Percentiles rank a stretch among this genome's conserved stretches.
These are phyloP conservation scores for Endothia cerciana DNA, from an alignment of 2,329 filamentous ascomycete genomes.

Conservation along the genomic window DNA sequence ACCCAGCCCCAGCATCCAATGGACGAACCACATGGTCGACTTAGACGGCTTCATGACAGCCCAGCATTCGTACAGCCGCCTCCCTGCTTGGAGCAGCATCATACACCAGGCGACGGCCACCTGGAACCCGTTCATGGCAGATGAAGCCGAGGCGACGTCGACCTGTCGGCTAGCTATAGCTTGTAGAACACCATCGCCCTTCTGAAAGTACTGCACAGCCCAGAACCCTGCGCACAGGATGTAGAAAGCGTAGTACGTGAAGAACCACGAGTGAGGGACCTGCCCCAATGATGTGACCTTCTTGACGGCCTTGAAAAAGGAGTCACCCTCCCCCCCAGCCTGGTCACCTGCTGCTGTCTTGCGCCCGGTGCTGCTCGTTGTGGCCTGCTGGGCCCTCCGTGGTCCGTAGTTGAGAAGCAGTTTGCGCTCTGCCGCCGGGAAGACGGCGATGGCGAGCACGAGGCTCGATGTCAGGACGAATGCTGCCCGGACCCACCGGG, in stretches of 20 bases:
- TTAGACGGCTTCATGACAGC: conserved; percentile 66
- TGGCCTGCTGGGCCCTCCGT: conserved; percentile 38
- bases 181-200: conserved; percentile 44
- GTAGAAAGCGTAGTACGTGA: conserved; percentile 81
- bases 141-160: conserved; percentile 29
- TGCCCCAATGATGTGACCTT: conserved; percentile 49
- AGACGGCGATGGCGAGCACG: conserved; percentile 47
- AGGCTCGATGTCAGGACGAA: conserved; percentile 48
- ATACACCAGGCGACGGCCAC: conserved; percentile 70
- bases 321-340: background rate
- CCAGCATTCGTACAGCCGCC: conserved; percentile 78
- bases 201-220: conserved; percentile 63
- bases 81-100: conserved; percentile 74
- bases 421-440: conserved; percentile 49
- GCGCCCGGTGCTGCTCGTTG: conserved; percentile 17
- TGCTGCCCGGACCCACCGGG: conserved; percentile 49
- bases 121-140: conserved; percentile 63
- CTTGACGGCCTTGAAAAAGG: conserved; percentile 37
- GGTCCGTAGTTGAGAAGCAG: conserved; percentile 57
- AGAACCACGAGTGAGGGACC: conserved; percentile 89
- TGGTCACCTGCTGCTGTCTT: conserved; percentile 12
- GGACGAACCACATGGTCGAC: conserved; percentile 82
- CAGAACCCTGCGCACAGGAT: conserved; percentile 74
- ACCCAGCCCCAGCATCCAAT: conserved; percentile 77
- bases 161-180: conserved; percentile 41